Evolutionary conservation across 1,284 basidiomycete genomes (phyloP), one percentile per base, ranked within the genome.

Genomic region (Veloboletus limbatus): DNA sequence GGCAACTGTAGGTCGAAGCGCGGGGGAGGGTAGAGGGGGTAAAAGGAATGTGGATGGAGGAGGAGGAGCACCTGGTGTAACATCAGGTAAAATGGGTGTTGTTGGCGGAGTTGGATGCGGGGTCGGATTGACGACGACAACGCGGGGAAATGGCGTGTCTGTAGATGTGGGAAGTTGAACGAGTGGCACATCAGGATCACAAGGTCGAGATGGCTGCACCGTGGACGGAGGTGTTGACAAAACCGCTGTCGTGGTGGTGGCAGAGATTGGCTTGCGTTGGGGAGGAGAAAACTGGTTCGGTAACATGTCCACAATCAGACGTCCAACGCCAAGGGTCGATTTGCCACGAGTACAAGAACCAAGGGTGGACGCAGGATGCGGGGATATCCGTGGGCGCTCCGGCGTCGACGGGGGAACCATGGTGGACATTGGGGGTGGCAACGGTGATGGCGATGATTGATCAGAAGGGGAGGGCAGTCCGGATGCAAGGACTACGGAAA

Each of bases 261-360:
- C 8, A 1, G 44, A 24, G 17, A 28, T 6, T 9, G 48, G 16
- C 32, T 40, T 56, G 18, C 13, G 45, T 10, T 50, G 48, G 27
- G 64, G 60, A 42, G 67, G 34, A 16, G 46, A 17, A 4, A 60
- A 30, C 9, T 60, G 63, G 16, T 67, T 62, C 9, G 77, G 63
- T 8, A 82, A 62, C 59, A 83, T 76, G 54, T 81, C 78, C 58
- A 72, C 71, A 41, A 85, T 81, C 54, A 82, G 70, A 55, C 72
- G 70, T 32, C 82, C 78, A 38, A 75, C 67, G 26, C 68, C 60
- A 24, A 65, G 54, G 30, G 62, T 56, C 10, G 64, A 61, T 51
- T 65, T 67, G 42, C 60, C 54, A 30, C 61, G 67, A 52, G 57
- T 50, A 24, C 24, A 27, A 17, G 25, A n/a, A n/a, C n/a, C n/a